Base-by-base conservation (phyloP, 768 basidiomycete species). In the Trametes gibbosa region DNA sequence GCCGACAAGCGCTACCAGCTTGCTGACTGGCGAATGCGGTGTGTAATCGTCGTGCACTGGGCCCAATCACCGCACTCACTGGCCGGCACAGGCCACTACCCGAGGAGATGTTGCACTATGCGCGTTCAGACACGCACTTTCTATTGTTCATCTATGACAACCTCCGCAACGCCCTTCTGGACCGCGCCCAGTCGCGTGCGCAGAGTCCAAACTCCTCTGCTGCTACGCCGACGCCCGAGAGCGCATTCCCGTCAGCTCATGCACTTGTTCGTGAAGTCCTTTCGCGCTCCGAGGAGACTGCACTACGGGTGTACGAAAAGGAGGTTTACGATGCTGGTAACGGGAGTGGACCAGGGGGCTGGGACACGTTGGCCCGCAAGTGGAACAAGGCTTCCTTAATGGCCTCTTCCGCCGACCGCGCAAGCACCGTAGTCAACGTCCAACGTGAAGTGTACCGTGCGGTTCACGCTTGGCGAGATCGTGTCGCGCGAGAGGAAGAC, bases 1-100 rank as follows among this genome's bases (percentile, higher is more conserved):
- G 85, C 96, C 0, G 96, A 98, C 76, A 99, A 99, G 74, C 84
- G 92, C 29, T 98, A 96, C 69, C 97, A 98, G 68, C 79, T 96
- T 6, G 97, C 96, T 10, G 97, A 99, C 72, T 99, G 97, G 97
- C 85, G 97, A 24, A 92, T 98, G 64, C 83, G 94, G 85, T 89
- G 41, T 27, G 80, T 65, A 10, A 3, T 23, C 23, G 1, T 24
- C 21, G 19, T 25, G 46, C 19, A 42, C 19, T 19, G 12, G 53
- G 17, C 9, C 10, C 13, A 42, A 21, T 19, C 17, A 17, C 37
- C 42, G n/a, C 23, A 13, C 1, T 23, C 40, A 23, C 27, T 5
- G 55, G 16, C 27, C 21, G n/a, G 6, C 27, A 35, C 49, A 84
- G 86, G 55, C 96, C 96, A 0, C 75, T 98, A 3, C 89, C 94